A percentile compares a stretch with the other conserved stretches of the same genome.
Conservation (phyloP, 805 yeast species). For the Candida oleophila region DNA sequence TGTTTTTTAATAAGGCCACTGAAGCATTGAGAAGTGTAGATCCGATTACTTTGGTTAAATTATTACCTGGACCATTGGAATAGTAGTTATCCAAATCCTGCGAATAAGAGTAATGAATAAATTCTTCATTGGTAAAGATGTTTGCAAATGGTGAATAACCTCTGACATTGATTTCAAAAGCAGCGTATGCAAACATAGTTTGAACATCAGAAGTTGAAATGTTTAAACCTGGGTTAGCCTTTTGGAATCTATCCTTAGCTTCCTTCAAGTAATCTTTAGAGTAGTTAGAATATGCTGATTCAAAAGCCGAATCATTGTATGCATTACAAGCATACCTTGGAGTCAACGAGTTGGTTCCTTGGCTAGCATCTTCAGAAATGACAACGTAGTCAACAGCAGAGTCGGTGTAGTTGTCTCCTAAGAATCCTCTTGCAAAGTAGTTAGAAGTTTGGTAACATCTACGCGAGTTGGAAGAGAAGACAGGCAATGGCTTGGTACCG, state of each 20-base stretch:
- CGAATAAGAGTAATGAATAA: conserved; percentile 59
- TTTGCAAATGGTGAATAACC: conserved; percentile 69
- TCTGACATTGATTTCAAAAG: conserved; percentile 68
- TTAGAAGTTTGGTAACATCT: conserved; percentile 57
- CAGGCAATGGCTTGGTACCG: conserved; percentile 35
- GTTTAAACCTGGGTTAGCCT: conserved; percentile 51
- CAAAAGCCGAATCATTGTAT: conserved; percentile 31
- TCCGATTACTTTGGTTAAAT: conserved; percentile 58
- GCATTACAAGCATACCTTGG: conserved; percentile 47
- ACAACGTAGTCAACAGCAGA: conserved; percentile 32
- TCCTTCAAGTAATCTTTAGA: conserved; percentile 45
- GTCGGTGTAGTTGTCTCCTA: conserved; percentile 42
- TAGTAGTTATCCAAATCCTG: conserved; percentile 61
- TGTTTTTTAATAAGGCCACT: conserved; percentile 46
- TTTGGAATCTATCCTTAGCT: conserved; percentile 59
- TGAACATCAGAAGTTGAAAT: conserved; percentile 55
- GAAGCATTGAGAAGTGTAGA: conserved; percentile 52
- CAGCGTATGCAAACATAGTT: conserved; percentile 61
- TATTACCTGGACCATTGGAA: conserved; percentile 61
- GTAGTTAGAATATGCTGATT: conserved; percentile 21
- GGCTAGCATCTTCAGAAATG: conserved; percentile 44
- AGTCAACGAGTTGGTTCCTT: conserved; percentile 62
- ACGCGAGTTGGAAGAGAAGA: conserved; percentile 55
- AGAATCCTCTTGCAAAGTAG: conserved; percentile 60
- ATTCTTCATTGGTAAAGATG: conserved; percentile 67